Conservation (phyloP, 2,329 filamentous ascomycete species). For the Cordyceps cateniannulata region DNA sequence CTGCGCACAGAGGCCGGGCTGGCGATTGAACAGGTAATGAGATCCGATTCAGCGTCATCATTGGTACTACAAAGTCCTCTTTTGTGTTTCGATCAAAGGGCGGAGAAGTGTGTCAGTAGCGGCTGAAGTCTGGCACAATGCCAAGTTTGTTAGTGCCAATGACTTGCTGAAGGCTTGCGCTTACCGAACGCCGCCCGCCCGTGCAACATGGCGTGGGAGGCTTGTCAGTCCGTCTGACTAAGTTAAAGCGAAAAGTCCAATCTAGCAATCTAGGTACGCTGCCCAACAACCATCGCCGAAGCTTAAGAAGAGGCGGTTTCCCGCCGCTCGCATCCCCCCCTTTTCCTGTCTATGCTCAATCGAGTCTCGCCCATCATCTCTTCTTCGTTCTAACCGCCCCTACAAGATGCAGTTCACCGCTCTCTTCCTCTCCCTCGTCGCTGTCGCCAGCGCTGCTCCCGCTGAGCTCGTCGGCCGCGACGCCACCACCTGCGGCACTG, state of each 20-base stretch:
- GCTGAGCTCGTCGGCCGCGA: slow-evolving; percentile 25
- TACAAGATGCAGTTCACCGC: slow-evolving; percentile 12
- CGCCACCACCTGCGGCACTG: slow-evolving; percentile 45
- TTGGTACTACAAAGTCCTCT: background rate
- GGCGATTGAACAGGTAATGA: background rate
- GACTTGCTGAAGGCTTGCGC: background rate
- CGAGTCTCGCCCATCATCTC: background rate
- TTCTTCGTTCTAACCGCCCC: background rate
- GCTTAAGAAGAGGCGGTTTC: background rate
- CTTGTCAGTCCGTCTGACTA: slow-evolving; percentile 1
- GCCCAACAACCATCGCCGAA: background rate
- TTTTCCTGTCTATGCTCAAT: background rate
- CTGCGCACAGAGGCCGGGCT: background rate
- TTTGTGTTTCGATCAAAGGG: background rate
- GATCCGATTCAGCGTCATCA: background rate
- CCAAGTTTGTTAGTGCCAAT: background rate
- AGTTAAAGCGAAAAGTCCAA: background rate
- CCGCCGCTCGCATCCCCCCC: background rate
- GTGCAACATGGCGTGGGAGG: background rate
- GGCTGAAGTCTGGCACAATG: background rate
- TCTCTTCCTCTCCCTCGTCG: slow-evolving; percentile 14
- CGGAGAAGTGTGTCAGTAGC: background rate
- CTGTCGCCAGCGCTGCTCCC: slow-evolving; percentile 12
- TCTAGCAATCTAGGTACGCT: background rate
- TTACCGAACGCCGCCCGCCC: background rate